Conservation (phyloP, 345 rosid genomes). For the Eucalyptus melliodora region DNA sequence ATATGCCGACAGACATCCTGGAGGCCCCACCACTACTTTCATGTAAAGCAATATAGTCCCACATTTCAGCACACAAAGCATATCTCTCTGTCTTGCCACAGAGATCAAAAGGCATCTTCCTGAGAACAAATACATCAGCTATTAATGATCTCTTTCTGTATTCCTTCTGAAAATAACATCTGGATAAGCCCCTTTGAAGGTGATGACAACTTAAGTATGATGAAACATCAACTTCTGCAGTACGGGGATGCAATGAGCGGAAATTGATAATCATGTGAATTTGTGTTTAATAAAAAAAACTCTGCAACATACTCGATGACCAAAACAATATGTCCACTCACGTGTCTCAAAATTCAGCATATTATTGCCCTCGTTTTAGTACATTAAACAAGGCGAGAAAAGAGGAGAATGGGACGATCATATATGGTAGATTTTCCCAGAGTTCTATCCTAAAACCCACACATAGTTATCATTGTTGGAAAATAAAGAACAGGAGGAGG, state of each 20-base stretch:
- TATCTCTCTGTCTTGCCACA: not conserved
- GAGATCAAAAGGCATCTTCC: not conserved
- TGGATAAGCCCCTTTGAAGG: not conserved
- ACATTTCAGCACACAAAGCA: not conserved
- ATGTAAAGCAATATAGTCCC: not conserved
- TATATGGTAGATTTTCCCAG: not conserved
- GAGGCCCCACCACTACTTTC: not conserved
- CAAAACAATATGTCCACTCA: not conserved
- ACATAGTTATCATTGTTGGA: not conserved
- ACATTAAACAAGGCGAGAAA: not conserved
- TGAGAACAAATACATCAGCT: not conserved
- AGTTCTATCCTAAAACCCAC: too few relatives aligned
- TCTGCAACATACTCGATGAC: not conserved
- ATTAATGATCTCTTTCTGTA: not conserved
- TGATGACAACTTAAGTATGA: not conserved
- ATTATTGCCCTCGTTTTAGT: not conserved
- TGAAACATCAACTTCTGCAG: not conserved
- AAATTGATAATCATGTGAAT: not conserved
- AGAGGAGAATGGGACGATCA: not conserved
- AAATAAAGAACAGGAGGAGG: too few relatives aligned
- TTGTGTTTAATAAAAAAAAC: not conserved
- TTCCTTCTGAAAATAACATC: not conserved
- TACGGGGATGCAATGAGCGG: not conserved
- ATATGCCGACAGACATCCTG: not conserved
- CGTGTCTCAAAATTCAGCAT: not conserved